Base-by-base conservation (phyloP, 768 basidiomycete species). In the Suillus tomentosus region DNA sequence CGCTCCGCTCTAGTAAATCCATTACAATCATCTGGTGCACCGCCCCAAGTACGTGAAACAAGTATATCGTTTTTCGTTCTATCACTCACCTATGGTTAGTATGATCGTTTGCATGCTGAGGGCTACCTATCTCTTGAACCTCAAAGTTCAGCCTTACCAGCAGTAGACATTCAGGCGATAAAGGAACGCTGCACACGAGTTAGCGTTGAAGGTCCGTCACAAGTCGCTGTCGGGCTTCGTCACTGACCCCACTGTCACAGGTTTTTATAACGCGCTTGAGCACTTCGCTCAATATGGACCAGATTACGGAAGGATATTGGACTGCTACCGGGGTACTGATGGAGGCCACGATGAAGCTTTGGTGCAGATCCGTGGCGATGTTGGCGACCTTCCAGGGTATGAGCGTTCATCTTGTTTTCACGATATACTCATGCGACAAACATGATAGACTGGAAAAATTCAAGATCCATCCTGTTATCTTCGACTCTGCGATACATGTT, bases 221-320 rank as follows among this genome's bases (percentile, higher is more conserved):
- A 14, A 50, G 27, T 37, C 37, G 2, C 14, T 36, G 27, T 57
- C 36, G 2, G 31, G 36, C 53, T 59, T 57, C 3, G 22, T 61
- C 5, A 3, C 48, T 50, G 14, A 47, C 45, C 53, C 0, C 3
- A 10, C 22, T 37, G 9, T 40, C 7, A 43, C 15, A 76, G 74
- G 63, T 6, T 75, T 76, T 64, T 75, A 75, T 54, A 60, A 67
- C 7, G 66, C 65, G 3, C 66, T 77, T 19, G 65, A 65, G 7
- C 69, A 73, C 54, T 79, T 79, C 55, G 75, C 76, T 7, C 56
- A 72, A 19, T 79, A 77, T 66, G 79, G 77, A 1, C 69, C 73
- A 8, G 64, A 57, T 19, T 79, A 73, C 65, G 73, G 71, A 60
- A 69, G 78, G 7, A 68, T 78, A 13, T n/a, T 55, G 11, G 34